Percentiles rank a stretch among this genome's conserved stretches.
Evolutionary conservation across 1,284 basidiomycete genomes (phyloP).

Genomic region (Rhodofomes roseus): DNA sequence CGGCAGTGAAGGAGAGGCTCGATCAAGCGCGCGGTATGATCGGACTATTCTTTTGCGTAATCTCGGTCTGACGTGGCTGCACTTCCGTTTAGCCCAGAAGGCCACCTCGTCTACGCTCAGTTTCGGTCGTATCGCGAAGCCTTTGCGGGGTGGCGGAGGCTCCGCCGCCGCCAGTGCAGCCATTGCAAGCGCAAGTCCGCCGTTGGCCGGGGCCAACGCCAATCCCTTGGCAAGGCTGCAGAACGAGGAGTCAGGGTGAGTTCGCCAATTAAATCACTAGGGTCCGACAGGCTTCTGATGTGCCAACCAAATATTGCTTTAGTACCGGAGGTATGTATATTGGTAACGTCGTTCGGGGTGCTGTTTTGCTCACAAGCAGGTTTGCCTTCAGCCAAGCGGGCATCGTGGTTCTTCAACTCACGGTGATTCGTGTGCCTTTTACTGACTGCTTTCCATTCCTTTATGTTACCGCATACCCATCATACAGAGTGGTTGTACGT

Average conservation of each 20-base stretch:
- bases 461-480: conserved; percentile 22
- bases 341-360: conserved; percentile 6
- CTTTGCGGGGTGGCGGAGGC: conserved; percentile 88
- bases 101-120: conserved; percentile 65
- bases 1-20: conserved; percentile 87
- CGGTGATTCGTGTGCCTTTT: conserved; percentile 38
- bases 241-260: conserved; percentile 77
- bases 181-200: conserved; percentile 34
- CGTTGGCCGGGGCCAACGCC: conserved; percentile 41
- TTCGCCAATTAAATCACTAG: conserved; percentile 24
- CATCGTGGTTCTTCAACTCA: conserved; percentile 86
- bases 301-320: conserved; percentile 14
- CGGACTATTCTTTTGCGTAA: conserved; percentile 9
- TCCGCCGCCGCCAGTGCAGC: conserved; percentile 36
- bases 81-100: conserved; percentile 62
- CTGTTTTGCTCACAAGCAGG: conserved; percentile 9
- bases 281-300: neutral
- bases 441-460: conserved; percentile 7
- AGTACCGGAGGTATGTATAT: conserved; percentile 27
- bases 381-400: conserved; percentile 63
- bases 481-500: conserved; percentile 30
- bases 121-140: conserved; percentile 96
- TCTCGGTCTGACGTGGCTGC: conserved; percentile 11
- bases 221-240: conserved; percentile 71
- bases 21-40: conserved; percentile 86